Conservation (phyloP, 306 rosid species). For the Inga laurina region DNA sequence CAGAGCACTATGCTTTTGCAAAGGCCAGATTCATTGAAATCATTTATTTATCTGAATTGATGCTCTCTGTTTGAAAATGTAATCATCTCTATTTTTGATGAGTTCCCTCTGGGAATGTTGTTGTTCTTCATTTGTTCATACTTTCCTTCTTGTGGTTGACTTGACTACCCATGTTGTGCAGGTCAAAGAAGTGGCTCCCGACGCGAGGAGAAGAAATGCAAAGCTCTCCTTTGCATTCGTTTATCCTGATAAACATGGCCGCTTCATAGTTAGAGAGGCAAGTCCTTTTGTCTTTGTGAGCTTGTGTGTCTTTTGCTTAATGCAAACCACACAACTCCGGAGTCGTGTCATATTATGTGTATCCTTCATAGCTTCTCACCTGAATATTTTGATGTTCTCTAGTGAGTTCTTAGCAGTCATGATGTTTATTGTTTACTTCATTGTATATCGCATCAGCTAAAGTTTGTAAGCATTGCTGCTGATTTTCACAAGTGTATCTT, state of each 20-base stretch:
- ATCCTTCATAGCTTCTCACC: background rate
- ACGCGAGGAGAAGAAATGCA: conserved; percentile 90
- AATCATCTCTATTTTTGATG: background rate
- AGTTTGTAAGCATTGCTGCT: background rate
- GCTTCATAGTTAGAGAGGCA: conserved; percentile 81
- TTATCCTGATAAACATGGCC: conserved; percentile 89
- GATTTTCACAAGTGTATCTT: background rate
- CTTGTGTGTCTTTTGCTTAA: background rate
- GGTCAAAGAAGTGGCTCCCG: conserved; percentile 97
- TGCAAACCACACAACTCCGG: background rate
- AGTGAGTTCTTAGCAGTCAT: background rate
- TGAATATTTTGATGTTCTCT: background rate
- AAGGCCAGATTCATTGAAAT: background rate
- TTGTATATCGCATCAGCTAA: background rate
- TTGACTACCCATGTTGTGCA: conserved; percentile 29
- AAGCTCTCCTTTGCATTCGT: conserved; percentile 93
- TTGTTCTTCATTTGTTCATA: background rate
- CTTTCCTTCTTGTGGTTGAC: conserved; percentile 22
- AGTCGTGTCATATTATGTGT: background rate
- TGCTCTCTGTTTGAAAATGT: background rate
- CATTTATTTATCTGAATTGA: background rate
- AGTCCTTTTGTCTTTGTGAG: background rate
- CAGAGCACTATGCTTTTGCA: background rate
- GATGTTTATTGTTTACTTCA: background rate
- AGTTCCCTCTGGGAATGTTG: background rate